phyloP scores from a whole-genome alignment of 345 rosid genomes.

The Dimocarpus longan region DNA sequence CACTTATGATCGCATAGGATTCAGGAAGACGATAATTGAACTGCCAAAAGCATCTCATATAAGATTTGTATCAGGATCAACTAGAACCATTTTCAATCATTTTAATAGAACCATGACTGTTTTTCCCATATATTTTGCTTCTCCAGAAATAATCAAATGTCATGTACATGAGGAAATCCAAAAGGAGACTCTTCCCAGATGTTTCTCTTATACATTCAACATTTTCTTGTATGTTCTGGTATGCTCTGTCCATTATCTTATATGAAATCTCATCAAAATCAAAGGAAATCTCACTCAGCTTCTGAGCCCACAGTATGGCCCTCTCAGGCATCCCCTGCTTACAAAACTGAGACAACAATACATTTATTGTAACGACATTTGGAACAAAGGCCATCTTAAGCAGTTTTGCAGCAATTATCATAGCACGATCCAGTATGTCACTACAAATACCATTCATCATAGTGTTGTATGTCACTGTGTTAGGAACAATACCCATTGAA shows the following conservation, averaged over 20 bases:
- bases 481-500: constrained; percentile 54
- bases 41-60: not conserved
- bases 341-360: constrained; percentile 58
- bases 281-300: constrained; percentile 61
- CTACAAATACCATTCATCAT: constrained; percentile 57
- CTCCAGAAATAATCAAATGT: constrained; percentile 58
- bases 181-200: constrained; percentile 51
- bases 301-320: constrained; percentile 65
- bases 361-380: constrained; percentile 54
- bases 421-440: constrained; percentile 58
- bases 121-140: constrained; percentile 28
- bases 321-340: constrained; percentile 74
- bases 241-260: constrained; percentile 52
- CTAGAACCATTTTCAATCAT: constrained; percentile 27
- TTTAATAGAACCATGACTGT: constrained; percentile 20
- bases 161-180: constrained; percentile 74
- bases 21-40: not conserved
- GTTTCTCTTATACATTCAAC: constrained; percentile 26
- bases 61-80: constrained; percentile 21
- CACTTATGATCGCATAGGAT: not conserved
- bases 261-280: constrained; percentile 59
- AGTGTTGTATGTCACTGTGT: constrained; percentile 74
- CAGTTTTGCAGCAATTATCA: constrained; percentile 66
- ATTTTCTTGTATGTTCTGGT: constrained; percentile 25
- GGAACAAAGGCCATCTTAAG: constrained; percentile 77